Evolutionary conservation across 2,329 filamentous ascomycete genomes (phyloP), one percentile per base, ranked within the genome.

Genomic region (Podosphaera leucotricha): DNA sequence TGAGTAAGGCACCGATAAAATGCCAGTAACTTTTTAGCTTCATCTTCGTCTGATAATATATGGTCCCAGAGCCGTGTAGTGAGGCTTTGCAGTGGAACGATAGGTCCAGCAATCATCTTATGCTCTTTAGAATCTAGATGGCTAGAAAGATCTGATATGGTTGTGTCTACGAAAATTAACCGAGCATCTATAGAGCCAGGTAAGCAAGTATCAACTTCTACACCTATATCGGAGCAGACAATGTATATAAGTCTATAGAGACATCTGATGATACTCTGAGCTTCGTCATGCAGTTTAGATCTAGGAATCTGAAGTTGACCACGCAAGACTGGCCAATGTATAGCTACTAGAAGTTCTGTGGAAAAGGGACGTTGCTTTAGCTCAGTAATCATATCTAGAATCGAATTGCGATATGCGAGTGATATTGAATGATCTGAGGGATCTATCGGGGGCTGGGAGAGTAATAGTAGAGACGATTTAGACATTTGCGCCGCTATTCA

Each of bases 181-280:
- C 84, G 73, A 1, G 73, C 68, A 60, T 94, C 84, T 15, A 93
- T 71, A 20, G 81, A 79, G 39, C 75, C 75, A 0, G 73, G 68
- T 30, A 73, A 72, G 64, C 71, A 65, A 61, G 82, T 57, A 60
- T 81, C 62, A 59, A 77, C 62, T 63, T 67, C 40, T 63, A 64
- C 41, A 72, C 46, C 50, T 11, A 53, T 64, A 50, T 74, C 67
- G 11, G 76, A 72, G 49, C 79, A 83, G n/a, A 83, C 65, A 39
- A 76, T 64, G 28, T 78, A 78, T 45, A 90, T 65, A 42, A 94
- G 68, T 53, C 76, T 75, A 66, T 95, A 95, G 20, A 92, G 57
- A 21, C 72, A 71, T 2, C 80, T 80, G 19, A 94, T 62, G 4
- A 87, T 65, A n/a, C 69, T 66, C 59, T 93, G 84, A 0, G 76